Evolutionary conservation across 1,139 yeast species (phyloP).

Genomic region (Geotrichum australiense): DNA sequence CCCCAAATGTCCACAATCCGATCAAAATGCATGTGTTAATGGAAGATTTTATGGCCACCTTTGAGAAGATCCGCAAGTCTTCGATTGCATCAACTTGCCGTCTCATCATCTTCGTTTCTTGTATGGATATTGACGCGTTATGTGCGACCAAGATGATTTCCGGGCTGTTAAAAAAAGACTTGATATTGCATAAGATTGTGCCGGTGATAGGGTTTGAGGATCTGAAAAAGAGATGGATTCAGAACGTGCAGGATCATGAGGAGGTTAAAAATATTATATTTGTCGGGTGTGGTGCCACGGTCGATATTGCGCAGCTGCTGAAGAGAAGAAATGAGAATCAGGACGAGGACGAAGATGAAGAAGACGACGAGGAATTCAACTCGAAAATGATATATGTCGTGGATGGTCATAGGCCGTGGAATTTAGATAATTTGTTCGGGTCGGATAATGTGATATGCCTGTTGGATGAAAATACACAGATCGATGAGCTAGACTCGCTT

Average conservation of each 20-base stretch:
- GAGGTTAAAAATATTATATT: conserved; percentile 74
- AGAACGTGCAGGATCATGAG: conserved; percentile 44
- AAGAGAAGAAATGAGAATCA: too few relatives aligned
- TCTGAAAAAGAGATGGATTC: conserved; percentile 52
- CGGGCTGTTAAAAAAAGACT: conserved; percentile 63
- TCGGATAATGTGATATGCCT: conserved; percentile 73
- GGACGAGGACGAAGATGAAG: too few relatives aligned
- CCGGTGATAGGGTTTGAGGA: conserved; percentile 95
- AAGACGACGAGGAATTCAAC: conserved; percentile 42
- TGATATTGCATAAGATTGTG: conserved; percentile 79
- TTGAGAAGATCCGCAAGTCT: conserved; percentile 26
- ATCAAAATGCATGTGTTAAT: conserved; percentile 30
- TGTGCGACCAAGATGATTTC: conserved; percentile 82
- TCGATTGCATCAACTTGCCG: conserved; percentile 76
- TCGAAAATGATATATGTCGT: conserved; percentile 56
- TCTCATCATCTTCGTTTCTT: conserved; percentile 80
- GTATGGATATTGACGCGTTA: conserved; percentile 84
- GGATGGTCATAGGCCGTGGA: conserved; percentile 97
- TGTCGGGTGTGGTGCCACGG: conserved; percentile 93
- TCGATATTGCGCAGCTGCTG: conserved; percentile 74
- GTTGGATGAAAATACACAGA: conserved; percentile 70
- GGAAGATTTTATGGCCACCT: conserved; percentile 28
- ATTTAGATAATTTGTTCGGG: conserved; percentile 84
- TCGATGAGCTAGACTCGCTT: conserved; percentile 22
- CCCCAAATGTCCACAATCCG: background rate